phyloP scores from a whole-genome alignment of 805 yeast genomes.

The Saccharomyces cerevisiae region DNA sequence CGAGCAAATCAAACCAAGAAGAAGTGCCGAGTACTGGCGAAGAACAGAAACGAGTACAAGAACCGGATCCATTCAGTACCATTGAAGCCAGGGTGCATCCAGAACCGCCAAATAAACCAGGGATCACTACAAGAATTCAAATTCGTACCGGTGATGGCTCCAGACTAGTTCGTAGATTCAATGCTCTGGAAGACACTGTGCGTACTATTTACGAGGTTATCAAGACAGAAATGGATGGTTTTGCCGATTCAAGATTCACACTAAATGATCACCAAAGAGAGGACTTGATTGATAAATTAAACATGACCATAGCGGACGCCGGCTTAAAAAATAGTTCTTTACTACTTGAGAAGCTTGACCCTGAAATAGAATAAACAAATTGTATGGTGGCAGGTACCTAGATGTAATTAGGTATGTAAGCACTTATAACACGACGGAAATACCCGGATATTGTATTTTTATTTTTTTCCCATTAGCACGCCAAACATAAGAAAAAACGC shows the following conservation, averaged over 20 bases:
- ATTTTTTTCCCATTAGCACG: neutral
- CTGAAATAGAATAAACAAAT: conserved; percentile 2
- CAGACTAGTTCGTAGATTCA: conserved; percentile 65
- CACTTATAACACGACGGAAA: neutral
- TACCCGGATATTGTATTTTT: neutral
- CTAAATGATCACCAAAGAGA: conserved; percentile 47
- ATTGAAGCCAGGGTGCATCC: conserved; percentile 45
- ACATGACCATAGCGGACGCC: conserved; percentile 57
- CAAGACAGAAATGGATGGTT: conserved; percentile 47
- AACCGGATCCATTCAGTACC: conserved; percentile 39
- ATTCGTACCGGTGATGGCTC: conserved; percentile 85
- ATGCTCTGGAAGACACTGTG: conserved; percentile 46
- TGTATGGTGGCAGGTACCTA: neutral
- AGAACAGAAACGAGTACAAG: conserved; percentile 16
- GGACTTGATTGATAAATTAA: conserved; percentile 46
- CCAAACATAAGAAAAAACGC: neutral
- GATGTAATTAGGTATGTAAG: neutral
- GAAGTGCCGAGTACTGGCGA: conserved; percentile 11
- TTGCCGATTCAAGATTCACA: conserved; percentile 40
- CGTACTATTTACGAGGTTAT: conserved; percentile 53
- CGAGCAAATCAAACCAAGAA: conserved; percentile 19
- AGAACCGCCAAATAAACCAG: conserved; percentile 55
- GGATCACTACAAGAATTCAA: conserved; percentile 68
- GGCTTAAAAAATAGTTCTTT: conserved; percentile 78
- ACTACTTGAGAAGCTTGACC: conserved; percentile 47